A percentile compares a stretch with the other conserved stretches of the same genome.
These are phyloP conservation scores for Lipomyces spencermartinsiae DNA, from an alignment of 805 yeast species.

Conservation along the genomic window DNA sequence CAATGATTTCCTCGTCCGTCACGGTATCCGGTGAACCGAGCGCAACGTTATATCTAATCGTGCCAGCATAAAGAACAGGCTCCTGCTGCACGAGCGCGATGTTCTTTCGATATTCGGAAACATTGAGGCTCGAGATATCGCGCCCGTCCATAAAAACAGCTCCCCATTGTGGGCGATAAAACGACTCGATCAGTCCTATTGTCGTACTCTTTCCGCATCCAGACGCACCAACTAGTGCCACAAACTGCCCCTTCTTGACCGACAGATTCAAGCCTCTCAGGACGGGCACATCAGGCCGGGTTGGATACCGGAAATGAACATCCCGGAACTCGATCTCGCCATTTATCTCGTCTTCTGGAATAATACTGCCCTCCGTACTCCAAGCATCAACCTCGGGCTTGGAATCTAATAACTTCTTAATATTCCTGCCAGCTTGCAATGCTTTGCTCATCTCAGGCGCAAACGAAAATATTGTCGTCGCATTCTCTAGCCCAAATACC, in stretches of 20 bases:
- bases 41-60: constrained; percentile 59
- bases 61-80: constrained; percentile 66
- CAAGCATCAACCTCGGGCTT: constrained; percentile 48
- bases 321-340: constrained; percentile 64
- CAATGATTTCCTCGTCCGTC: constrained; percentile 48
- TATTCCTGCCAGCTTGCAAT: constrained; percentile 47
- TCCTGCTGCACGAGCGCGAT: constrained; percentile 71
- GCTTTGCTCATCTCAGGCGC: constrained; percentile 56
- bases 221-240: constrained; percentile 93
- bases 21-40: constrained; percentile 52
- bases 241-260: constrained; percentile 78
- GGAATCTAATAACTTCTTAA: constrained; percentile 46
- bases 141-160: constrained; percentile 59
- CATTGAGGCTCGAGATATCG: constrained; percentile 56
- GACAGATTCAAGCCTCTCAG: constrained; percentile 41
- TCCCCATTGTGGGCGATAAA: constrained; percentile 60
- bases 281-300: constrained; percentile 44
- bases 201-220: constrained; percentile 55
- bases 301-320: constrained; percentile 44
- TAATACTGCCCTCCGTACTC: constrained; percentile 43
- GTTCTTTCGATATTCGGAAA: constrained; percentile 57
- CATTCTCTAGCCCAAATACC: constrained; percentile 53
- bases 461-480: constrained; percentile 51
- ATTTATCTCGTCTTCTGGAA: constrained; percentile 41
- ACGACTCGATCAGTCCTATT: constrained; percentile 58